Conservation (phyloP, 2,329 filamentous ascomycete genomes). For the Fusarium tupiense region DNA sequence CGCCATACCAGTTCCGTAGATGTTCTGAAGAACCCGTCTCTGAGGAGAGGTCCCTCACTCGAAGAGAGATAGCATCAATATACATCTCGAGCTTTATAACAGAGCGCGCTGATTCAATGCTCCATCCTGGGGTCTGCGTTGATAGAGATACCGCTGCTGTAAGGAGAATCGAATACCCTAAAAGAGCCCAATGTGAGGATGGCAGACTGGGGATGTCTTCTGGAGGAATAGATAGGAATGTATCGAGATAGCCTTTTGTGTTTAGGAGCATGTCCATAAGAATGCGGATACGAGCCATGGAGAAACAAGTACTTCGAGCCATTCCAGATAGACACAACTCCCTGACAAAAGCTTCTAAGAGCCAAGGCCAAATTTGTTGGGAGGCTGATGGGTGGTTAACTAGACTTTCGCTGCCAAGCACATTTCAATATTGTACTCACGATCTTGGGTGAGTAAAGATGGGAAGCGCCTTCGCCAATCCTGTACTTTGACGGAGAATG, state of each 20-base stretch:
- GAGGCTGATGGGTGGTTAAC: background rate
- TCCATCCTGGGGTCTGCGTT: background rate
- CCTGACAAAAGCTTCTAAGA: background rate
- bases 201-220: background rate
- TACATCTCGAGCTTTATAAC: background rate
- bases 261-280: background rate
- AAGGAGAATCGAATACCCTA: background rate
- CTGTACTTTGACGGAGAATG: background rate
- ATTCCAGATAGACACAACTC: background rate
- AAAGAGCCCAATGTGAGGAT: background rate
- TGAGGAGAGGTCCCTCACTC: background rate
- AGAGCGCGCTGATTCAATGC: background rate
- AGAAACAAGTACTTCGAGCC: background rate
- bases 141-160: background rate
- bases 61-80: background rate
- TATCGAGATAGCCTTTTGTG: background rate
- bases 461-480: background rate
- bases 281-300: background rate
- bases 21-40: background rate
- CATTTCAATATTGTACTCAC: background rate
- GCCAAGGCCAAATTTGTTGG: background rate
- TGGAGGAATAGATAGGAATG: background rate
- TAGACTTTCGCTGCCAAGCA: background rate
- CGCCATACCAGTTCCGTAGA: background rate
- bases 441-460: background rate